Base-by-base conservation (phyloP, 1,284 basidiomycete species). In the Boletus mariae region DNA sequence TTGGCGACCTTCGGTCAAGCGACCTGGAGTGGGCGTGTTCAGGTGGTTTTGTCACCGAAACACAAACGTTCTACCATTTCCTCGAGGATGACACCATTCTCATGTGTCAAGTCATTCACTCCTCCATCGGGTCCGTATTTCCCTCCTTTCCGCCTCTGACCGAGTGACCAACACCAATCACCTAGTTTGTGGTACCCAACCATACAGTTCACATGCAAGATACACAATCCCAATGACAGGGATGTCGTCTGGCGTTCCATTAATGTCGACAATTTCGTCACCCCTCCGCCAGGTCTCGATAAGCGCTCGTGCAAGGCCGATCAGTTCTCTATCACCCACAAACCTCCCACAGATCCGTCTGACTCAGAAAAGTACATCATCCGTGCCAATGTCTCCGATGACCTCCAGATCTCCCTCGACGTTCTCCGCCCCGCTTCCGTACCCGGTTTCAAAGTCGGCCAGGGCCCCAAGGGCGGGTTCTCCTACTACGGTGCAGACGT, bases 21-120 rank as follows among this genome's bases (percentile, higher is more conserved):
- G 93, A 95, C 68, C 80, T 83, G 40, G 85, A 90, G 64, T 98
- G 94, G 94, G 71, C 83, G 38, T 92, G 91, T 71, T 77, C 84
- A 3, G 80, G 82, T 61, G 93, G 94, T 1, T 97, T 98, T 70
- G 82, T 85, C 43, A 91, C 94, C 2, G 97, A 99, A 73, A 98
- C 96, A 0, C 93, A 98, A 70, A 80, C 74, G 0, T 99, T 88
- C 76, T 99, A 99, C 73, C 78, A 87, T 35, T 80, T 90, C 59
- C 78, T 92, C 12, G 82, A 87, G 38, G 92, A 97, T 77, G 95
- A 95, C 5, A 83, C 82, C 25, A 81, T 85, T 52, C 60, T 97
- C 58, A 90, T 92, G 82, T 87, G 83, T 64, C 96, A 99, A 75
- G 82, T 99, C 57, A 98, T 99, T 66, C 94, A 98, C 78, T 96